Evolutionary conservation across 2,329 filamentous ascomycete species (phyloP), one percentile per base, ranked within the genome.

Genomic region (Penicillium crustosum): DNA sequence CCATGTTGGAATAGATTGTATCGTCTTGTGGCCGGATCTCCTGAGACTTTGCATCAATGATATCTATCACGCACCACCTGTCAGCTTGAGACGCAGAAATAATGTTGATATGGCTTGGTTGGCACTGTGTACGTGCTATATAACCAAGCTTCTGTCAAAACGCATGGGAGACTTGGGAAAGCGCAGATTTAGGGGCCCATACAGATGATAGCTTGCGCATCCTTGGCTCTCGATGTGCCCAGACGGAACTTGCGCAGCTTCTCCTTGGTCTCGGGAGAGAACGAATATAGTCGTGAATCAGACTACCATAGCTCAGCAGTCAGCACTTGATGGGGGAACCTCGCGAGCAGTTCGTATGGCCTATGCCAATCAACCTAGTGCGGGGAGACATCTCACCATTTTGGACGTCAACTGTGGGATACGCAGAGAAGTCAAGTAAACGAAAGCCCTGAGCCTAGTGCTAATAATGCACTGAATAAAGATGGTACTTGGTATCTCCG

Each of bases 171-270:
- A n/a, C 19, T 13, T 21, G 15, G 41, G 29, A 52, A 53, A 45
- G 17, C 23, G 45, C 39, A 39, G 44, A 27, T 44, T 57, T 58
- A 60, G 49, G 61, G 52, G 54, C 35, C 82, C 88, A 77, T 89
- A 97, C 94, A 97, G 67, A 99, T 96, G 61, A 95, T 87, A 60
- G 93, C 94, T 79, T 97, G 91, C 0, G 93, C 89, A 47, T 89
- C 87, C 73, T 89, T 93, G 52, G 91, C 87, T 64, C 94, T 83
- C 35, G 93, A 97, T 2, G 94, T 97, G 27, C 89, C 86, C 29
- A 99, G 83, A 50, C 94, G 90, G 80, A 99, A 99, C 78, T 97
- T 97, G 76, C 91, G 89, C 65, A 99, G 85, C 71, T 93, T 88
- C 65, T 92, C 87, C 78, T 89, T 94, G 45, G 91, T 96, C 78